Conservation (phyloP, 768 basidiomycete genomes). For the Psilocybe cubensis region DNA sequence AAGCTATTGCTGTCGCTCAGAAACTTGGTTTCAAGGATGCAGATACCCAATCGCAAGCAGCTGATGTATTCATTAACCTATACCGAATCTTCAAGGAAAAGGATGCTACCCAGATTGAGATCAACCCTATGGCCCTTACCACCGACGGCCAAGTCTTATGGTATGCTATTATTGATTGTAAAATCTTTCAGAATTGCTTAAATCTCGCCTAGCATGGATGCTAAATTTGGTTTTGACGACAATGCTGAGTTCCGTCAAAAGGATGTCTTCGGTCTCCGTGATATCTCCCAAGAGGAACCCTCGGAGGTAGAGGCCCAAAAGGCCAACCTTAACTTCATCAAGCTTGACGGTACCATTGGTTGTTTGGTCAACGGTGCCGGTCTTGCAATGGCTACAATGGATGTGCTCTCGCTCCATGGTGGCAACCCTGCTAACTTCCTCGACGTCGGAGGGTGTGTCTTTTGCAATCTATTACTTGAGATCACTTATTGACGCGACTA, state of each 20-base stretch:
- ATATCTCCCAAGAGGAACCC: slow-evolving; percentile 93
- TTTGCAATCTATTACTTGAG: neutral
- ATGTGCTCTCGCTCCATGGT: slow-evolving; percentile 94
- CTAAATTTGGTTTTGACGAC: slow-evolving; percentile 99
- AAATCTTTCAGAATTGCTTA: slow-evolving; percentile 9
- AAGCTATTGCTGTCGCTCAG: slow-evolving; percentile 80
- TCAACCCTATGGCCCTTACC: slow-evolving; percentile 96
- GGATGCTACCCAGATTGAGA: slow-evolving; percentile 99
- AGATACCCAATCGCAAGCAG: slow-evolving; percentile 79
- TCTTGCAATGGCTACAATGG: slow-evolving; percentile 99
- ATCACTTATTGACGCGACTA: slow-evolving; percentile 10
- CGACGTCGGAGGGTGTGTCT: slow-evolving; percentile 88
- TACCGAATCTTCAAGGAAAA: slow-evolving; percentile 98
- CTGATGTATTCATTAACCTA: slow-evolving; percentile 90
- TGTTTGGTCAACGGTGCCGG: slow-evolving; percentile 99
- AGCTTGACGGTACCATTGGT: slow-evolving; percentile 95
- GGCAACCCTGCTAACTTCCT: slow-evolving; percentile 98
- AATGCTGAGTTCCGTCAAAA: slow-evolving; percentile 98
- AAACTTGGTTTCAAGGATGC: slow-evolving; percentile 88
- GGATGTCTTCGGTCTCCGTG: slow-evolving; percentile 87
- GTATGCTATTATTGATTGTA: slow-evolving; percentile 45
- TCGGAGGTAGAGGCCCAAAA: slow-evolving; percentile 98
- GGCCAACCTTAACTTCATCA: slow-evolving; percentile 97
- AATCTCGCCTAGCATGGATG: slow-evolving; percentile 82
- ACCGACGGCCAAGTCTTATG: slow-evolving; percentile 92